Base-by-base conservation (phyloP, 1,139 yeast genomes). In the Pichia sp. region DNA sequence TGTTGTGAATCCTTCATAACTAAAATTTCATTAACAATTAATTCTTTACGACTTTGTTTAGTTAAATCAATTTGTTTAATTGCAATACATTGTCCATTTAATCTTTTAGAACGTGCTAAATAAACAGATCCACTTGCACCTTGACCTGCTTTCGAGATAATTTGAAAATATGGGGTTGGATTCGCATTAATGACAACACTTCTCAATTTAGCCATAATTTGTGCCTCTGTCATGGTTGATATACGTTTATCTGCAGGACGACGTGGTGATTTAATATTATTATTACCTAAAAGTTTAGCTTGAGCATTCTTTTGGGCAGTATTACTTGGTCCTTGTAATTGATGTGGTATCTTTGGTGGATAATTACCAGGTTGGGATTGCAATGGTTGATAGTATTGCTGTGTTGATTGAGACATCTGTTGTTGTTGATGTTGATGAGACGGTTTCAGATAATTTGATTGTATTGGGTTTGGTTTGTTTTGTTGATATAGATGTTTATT, bases 91-190 rank as follows among this genome's bases (percentile, higher is more conserved):
- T 64, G 63, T 22, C 72, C 74, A 25, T 66, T 61, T 64, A 78
- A 47, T 43, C 70, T 65, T 46, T 79, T 64, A 29, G 87, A 76
- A 54, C 80, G 78, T 0, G 97, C 98, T 41, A 91, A 73, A 57
- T 86, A 93, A 19, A 93, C 99, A 2, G 91, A 84, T 15, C 99
- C 99, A 48, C 91, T 80, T 1, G 98, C 99, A 55, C 99, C 99
- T 66, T 93, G 98, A n/a, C 99, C 99, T 3, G 96, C 95, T 59
- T 88, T 88, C 62, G 86, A 93, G 53, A 91, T 74, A 65, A 87
- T 85, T 57, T 82, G 84, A 65, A 87, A 93, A 45, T 80, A 72
- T 26, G 88, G 83, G 6, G 85, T 72, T 14, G 99, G 98, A 62
- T 91, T 95, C 36, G 77, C 73, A 50, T 74, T 76, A 50, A 82